Conservation (phyloP, 352 stramenopile genomes). For the Globisporangium ultimum region DNA sequence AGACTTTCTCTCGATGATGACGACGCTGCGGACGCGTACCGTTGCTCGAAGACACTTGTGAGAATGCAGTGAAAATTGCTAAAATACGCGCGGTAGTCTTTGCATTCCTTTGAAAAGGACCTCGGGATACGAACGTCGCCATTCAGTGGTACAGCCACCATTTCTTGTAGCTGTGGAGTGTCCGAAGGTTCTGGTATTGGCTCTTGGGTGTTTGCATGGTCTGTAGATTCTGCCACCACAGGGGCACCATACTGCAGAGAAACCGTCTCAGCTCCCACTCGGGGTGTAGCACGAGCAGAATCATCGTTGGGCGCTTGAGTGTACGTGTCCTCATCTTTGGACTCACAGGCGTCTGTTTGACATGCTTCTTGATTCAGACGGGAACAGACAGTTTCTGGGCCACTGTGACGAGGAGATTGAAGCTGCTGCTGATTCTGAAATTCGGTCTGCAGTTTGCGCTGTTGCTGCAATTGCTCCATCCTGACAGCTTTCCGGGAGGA, state of each 20-base stretch:
- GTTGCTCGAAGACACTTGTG: constrained; percentile 67
- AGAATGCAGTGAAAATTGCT: constrained; percentile 75
- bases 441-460: constrained; percentile 19
- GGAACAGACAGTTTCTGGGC: too few species aligned
- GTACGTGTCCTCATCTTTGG: too few species aligned
- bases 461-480: constrained; percentile 32
- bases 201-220: too few species aligned
- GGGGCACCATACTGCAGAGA: too few species aligned
- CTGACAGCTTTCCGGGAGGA: constrained; percentile 26
- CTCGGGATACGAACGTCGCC: constrained; percentile 7
- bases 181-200: too few species aligned
- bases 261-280: too few species aligned
- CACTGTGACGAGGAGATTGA: not conserved
- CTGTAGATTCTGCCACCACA: too few species aligned
- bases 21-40: constrained; percentile 6
- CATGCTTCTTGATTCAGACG: too few species aligned
- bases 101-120: constrained; percentile 17
- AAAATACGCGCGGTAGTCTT: constrained; percentile 64
- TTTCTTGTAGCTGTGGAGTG: not conserved
- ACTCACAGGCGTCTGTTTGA: too few species aligned
- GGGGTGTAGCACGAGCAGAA: too few species aligned
- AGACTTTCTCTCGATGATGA: constrained; percentile 9
- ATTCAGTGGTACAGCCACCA: not conserved
- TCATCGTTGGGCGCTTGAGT: too few species aligned
- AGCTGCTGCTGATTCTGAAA: not conserved